These are phyloP conservation scores for Cryphonectria carpinicola DNA, from an alignment of 2,329 filamentous ascomycete genomes.

Conservation along the genomic window DNA sequence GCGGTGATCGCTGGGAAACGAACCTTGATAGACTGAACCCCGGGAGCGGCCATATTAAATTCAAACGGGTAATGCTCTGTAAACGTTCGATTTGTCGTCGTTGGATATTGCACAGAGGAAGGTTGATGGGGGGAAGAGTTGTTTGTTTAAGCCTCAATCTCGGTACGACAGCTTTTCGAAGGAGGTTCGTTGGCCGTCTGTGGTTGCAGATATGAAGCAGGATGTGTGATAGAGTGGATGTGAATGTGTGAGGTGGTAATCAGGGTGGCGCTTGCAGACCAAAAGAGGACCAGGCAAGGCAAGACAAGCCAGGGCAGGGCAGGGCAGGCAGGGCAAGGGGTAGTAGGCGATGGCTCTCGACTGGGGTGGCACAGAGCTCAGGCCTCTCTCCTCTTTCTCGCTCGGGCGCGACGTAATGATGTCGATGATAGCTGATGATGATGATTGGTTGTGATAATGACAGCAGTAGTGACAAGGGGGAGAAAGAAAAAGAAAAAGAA, in stretches of 20 bases:
- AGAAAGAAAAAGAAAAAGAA: not conserved
- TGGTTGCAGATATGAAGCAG: constrained; percentile 15
- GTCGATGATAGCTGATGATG: not conserved
- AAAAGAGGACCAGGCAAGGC: constrained; percentile 9
- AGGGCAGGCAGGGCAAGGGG: constrained; percentile 2
- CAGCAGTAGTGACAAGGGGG: not conserved
- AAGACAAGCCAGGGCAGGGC: not conserved
- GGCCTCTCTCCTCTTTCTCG: constrained; percentile 1
- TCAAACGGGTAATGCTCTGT: constrained; percentile 19
- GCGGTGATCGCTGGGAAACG: constrained; percentile 34
- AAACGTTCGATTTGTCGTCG: not conserved
- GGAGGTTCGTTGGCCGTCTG: not conserved
- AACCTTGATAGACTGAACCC: constrained; percentile 92
- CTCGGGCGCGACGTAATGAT: not conserved
- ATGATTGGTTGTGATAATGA: constrained; percentile 3
- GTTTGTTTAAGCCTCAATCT: constrained; percentile 6
- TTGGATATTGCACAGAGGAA: constrained; percentile 4
- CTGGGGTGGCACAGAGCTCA: constrained; percentile 1
- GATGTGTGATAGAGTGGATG: constrained; percentile 17
- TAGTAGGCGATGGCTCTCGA: not conserved
- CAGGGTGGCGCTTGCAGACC: constrained; percentile 12
- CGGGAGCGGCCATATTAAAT: constrained; percentile 76
- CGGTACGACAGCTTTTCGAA: not conserved
- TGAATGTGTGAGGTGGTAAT: constrained; percentile 15
- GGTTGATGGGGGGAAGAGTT: not conserved